Evolutionary conservation across 2,329 filamentous ascomycete species (phyloP).

Genomic region (Cercospora janseana): DNA sequence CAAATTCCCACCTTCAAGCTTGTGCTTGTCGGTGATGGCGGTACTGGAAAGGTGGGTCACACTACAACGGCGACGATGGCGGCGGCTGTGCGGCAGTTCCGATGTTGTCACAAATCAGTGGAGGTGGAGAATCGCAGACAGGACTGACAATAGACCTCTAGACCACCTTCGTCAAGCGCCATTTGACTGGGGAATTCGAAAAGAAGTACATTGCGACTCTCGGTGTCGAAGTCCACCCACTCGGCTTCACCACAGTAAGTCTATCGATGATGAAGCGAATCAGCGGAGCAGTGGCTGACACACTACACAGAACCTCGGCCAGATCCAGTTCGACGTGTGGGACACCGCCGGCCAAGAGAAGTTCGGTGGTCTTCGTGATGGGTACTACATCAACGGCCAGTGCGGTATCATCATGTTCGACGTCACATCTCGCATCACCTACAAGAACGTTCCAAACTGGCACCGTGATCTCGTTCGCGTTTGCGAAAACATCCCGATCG

Average conservation of each 20-base stretch:
- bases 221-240: slow-evolving; percentile 98
- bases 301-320: slow-evolving; percentile 73
- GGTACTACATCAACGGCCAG: slow-evolving; percentile 99
- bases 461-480: slow-evolving; percentile 99
- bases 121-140: no score
- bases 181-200: slow-evolving; percentile 99
- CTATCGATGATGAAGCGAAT: slow-evolving; percentile 22
- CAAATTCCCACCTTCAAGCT: slow-evolving; percentile 90
- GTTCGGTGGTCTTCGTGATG: slow-evolving; percentile 98
- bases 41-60: slow-evolving; percentile 89
- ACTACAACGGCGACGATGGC: not conserved
- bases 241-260: slow-evolving; percentile 94
- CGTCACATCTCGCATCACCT: slow-evolving; percentile 98
- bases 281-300: slow-evolving; percentile 8
- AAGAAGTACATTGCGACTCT: slow-evolving; percentile 99
- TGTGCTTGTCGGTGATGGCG: slow-evolving; percentile 97
- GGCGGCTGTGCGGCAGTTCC: slow-evolving; percentile 19
- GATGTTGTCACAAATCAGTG: no score
- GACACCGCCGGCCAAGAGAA: slow-evolving; percentile 99
- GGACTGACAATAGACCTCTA: slow-evolving; percentile 42
- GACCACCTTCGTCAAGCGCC: slow-evolving; percentile 99
- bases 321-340: slow-evolving; percentile 99
- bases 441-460: slow-evolving; percentile 99
- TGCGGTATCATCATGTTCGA: slow-evolving; percentile 99
- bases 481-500: slow-evolving; percentile 98